Percentiles rank a stretch among this genome's conserved stretches.
Evolutionary conservation across 345 rosid genomes (phyloP).

Genomic region (Toxicodendron radicans): DNA sequence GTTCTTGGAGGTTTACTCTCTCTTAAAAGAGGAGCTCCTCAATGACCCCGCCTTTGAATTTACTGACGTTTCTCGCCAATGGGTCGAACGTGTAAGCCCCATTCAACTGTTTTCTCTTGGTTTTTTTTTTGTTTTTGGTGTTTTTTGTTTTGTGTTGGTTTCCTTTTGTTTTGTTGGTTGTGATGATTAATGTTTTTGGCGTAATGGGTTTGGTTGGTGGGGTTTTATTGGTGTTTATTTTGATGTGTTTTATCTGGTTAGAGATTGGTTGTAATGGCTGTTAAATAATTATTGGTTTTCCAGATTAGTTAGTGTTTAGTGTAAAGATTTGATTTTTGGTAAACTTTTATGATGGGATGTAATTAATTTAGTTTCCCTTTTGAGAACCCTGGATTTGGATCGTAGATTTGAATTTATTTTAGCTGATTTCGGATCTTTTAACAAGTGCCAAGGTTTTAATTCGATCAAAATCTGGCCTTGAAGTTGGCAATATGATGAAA

Average conservation of each 20-base stretch:
- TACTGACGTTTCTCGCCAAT: constrained; percentile 66
- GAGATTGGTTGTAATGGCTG: background rate
- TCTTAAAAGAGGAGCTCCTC: constrained; percentile 72
- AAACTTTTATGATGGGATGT: background rate
- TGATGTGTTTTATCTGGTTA: background rate
- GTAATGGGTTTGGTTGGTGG: background rate
- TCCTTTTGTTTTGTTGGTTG: background rate
- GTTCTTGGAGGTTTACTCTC: constrained; percentile 55
- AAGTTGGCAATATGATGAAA: constrained; percentile 5
- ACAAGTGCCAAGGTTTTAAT: background rate
- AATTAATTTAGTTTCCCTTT: background rate
- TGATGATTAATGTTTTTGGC: background rate
- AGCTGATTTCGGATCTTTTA: background rate
- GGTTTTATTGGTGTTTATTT: background rate
- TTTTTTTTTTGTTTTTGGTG: background rate
- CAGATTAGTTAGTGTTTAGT: background rate
- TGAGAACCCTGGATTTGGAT: background rate
- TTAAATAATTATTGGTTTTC: background rate
- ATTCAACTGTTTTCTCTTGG: background rate
- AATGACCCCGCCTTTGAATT: constrained; percentile 83
- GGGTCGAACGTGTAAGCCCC: constrained; percentile 66
- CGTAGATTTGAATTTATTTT: background rate
- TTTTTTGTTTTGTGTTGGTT: background rate
- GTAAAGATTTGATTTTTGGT: background rate
- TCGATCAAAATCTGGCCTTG: background rate